Conservation (phyloP, 305 asterid species). For the Fraxinus platypoda region DNA sequence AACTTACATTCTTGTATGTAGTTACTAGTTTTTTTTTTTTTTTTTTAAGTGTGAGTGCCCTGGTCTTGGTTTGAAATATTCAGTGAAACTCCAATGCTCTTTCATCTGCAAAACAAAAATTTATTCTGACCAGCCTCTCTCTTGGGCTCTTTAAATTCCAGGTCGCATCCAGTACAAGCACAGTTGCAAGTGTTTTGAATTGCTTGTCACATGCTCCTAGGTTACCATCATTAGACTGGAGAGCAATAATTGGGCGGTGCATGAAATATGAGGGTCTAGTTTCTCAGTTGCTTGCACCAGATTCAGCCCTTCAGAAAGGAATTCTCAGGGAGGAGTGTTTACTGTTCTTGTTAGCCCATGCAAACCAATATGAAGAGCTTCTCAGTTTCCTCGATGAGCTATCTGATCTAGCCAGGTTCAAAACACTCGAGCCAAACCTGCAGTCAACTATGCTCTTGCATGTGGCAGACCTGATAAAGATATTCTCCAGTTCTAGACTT, state of each 20-base stretch:
- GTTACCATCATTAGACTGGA: conserved; percentile 86
- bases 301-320: conserved; percentile 45
- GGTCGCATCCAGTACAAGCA: conserved; percentile 47
- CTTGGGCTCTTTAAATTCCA: conserved; percentile 31
- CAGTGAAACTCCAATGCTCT: conserved; percentile 1
- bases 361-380: conserved; percentile 64
- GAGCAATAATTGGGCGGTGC: conserved; percentile 63
- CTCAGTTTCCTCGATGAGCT: conserved; percentile 83
- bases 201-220: conserved; percentile 83
- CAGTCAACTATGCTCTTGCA: conserved; percentile 70
- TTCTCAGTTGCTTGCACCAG: conserved; percentile 40
- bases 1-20: background rate
- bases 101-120: background rate
- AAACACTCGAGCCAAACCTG: conserved; percentile 72
- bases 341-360: conserved; percentile 69
- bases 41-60: background rate
- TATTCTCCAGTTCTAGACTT: conserved; percentile 69
- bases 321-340: conserved; percentile 81
- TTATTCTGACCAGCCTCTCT: conserved; percentile 16
- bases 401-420: conserved; percentile 69
- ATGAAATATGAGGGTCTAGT: conserved; percentile 73
- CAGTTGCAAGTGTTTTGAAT: conserved; percentile 53
- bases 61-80: background rate
- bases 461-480: conserved; percentile 62
- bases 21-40: background rate